Conservation (phyloP, 805 yeast genomes). For the Candida nemodendra region DNA sequence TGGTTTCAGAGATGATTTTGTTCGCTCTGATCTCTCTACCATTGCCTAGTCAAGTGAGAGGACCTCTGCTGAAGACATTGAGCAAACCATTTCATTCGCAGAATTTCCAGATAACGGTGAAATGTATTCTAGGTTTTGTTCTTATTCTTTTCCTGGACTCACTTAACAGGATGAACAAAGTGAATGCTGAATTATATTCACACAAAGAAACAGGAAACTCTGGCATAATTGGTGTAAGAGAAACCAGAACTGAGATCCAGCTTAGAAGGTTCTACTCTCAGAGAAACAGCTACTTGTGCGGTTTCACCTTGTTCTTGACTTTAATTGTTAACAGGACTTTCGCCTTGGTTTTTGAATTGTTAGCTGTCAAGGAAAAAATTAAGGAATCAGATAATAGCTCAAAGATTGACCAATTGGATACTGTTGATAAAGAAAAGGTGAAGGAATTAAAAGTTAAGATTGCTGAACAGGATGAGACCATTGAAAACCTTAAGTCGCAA, state of each 20-base stretch:
- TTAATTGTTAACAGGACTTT: conserved; percentile 83
- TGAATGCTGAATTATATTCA: conserved; percentile 56
- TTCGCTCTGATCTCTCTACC: conserved; percentile 85
- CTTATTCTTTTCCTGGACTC: conserved; percentile 83
- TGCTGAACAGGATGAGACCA: conserved; percentile 60
- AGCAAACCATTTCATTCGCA: conserved; percentile 69
- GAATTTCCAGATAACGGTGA: conserved; percentile 71
- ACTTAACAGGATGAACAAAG: conserved; percentile 74
- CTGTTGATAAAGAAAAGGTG: conserved; percentile 38
- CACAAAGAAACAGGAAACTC: conserved; percentile 24
- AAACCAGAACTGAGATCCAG: conserved; percentile 78
- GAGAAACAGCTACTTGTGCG: conserved; percentile 93
- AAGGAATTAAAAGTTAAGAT: conserved; percentile 49
- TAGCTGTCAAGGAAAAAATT: conserved; percentile 58
- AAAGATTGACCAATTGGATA: conserved; percentile 20
- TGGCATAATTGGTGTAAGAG: conserved; percentile 34
- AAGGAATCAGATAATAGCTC: conserved; percentile 15
- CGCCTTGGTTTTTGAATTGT: conserved; percentile 70
- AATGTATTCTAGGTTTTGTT: conserved; percentile 81
- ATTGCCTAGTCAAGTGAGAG: conserved; percentile 71
- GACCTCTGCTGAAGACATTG: conserved; percentile 59
- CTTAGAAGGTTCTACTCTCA: conserved; percentile 94
- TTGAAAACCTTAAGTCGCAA: conserved; percentile 69
- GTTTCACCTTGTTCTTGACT: conserved; percentile 89
- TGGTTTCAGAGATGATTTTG: conserved; percentile 72